Percentiles rank a stretch among this genome's conserved stretches.
Evolutionary conservation across 805 yeast genomes (phyloP).

Genomic region (Yamadazyma olivae): DNA sequence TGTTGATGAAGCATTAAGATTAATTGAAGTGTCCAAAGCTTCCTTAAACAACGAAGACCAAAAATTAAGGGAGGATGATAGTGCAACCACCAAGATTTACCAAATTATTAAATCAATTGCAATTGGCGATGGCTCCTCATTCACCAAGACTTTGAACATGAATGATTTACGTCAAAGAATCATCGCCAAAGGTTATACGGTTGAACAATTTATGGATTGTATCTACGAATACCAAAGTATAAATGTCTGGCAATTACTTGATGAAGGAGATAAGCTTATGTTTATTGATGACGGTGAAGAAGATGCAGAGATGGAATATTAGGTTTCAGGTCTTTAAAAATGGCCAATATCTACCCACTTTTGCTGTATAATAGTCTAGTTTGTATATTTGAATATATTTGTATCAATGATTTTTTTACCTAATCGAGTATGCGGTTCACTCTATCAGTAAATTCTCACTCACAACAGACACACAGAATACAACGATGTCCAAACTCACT

Average conservation of each 20-base stretch:
- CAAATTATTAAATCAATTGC: slow-evolving; percentile 65
- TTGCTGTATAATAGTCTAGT: not conserved
- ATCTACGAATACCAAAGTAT: slow-evolving; percentile 68
- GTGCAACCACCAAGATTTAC: slow-evolving; percentile 66
- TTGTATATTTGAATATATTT: too few relatives aligned
- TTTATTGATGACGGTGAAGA: slow-evolving; percentile 42
- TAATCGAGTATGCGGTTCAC: too few relatives aligned
- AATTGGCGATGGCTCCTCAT: slow-evolving; percentile 29
- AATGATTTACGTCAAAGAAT: slow-evolving; percentile 58
- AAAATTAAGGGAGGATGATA: slow-evolving; percentile 56
- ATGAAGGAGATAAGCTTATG: slow-evolving; percentile 64
- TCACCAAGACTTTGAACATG: slow-evolving; percentile 35
- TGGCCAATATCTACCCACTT: not conserved
- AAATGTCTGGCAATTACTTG: slow-evolving; percentile 73
- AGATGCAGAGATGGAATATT: slow-evolving; percentile 23
- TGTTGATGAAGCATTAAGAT: slow-evolving; percentile 93
- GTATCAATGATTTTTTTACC: not conserved
- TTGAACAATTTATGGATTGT: slow-evolving; percentile 72
- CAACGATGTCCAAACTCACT: too few relatives aligned
- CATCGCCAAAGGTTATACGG: slow-evolving; percentile 80
- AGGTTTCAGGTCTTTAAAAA: slow-evolving; percentile 1
- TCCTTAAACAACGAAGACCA: slow-evolving; percentile 61
- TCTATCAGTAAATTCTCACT: too few relatives aligned
- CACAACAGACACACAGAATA: too few relatives aligned
- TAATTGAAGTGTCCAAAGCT: slow-evolving; percentile 79